Base-by-base conservation (phyloP, 306 rosid genomes). In the Cicer arietinum region DNA sequence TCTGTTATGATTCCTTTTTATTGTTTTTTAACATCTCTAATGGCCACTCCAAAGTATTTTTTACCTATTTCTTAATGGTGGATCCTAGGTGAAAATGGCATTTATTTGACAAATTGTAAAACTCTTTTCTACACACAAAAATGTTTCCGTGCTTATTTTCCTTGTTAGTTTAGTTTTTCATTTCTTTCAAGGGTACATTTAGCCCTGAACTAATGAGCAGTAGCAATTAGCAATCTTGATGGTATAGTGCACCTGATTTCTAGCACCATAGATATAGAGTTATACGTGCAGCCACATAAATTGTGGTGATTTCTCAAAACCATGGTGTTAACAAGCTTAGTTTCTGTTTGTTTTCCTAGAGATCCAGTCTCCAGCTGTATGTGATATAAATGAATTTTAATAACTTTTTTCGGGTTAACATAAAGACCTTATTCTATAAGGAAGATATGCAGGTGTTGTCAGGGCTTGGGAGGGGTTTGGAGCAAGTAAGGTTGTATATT, bases 151-250 rank as follows among this genome's bases (percentile, higher is more conserved):
- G 18, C 10, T 6, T 11, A 13, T 65, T 76, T 42, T 7, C 61
- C 41, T 16, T 35, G 48, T 16, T 67, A 13, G 11, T 39, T 37
- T 6, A 13, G 11, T 39, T 37, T 6, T 66, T 25, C 43, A 44
- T 69, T 45, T 45, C 48, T 17, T 42, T 41, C 11, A 13, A 41
- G 64, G 30, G 11, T 46, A 57, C 25, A 37, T 58, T 77, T 17
- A 53, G 47, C 41, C 68, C 52, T 77, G 44, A 77, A 57, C 22
- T 50, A 40, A 25, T 43, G 25, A 56, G 70, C 46, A 9, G 67
- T 61, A 39, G 76, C 53, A 18, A 48, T 48, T 47, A 13, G 62
- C 41, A 25, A 22, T 43, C 9, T 51, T 14, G 59, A 53, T 53
- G 25, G 5, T 53, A 53, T 53, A 53, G 11, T 61, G 48, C 11